A percentile compares a stretch with the other conserved stretches of the same genome.
Conservation (phyloP, 2,329 filamentous ascomycete species). For the Talaromyces sp. region DNA sequence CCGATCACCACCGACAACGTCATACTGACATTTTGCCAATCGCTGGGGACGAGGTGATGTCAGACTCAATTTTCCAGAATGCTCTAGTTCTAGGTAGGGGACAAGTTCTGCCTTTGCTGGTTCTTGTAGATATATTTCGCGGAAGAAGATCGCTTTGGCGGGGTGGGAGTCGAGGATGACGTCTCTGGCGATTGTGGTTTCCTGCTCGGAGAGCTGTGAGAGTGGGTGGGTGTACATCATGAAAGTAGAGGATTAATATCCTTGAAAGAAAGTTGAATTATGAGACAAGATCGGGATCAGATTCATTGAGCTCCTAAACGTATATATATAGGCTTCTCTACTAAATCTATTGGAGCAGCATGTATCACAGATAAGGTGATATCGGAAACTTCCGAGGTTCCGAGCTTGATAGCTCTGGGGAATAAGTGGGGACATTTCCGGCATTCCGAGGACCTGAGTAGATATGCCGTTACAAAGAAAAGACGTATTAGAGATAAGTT, state of each 20-base stretch:
- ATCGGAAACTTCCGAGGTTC: conserved; percentile 6
- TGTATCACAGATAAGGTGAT: background rate
- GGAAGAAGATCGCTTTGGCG: conserved; percentile 40
- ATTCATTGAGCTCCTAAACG: background rate
- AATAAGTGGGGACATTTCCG: background rate
- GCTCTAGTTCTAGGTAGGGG: conserved; percentile 49
- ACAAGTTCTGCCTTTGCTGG: conserved; percentile 50
- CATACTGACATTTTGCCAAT: conserved; percentile 55
- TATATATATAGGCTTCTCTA: background rate
- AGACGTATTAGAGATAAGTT: background rate
- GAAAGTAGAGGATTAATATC: background rate
- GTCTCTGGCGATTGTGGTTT: conserved; percentile 36
- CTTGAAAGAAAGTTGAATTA: background rate
- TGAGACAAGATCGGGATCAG: background rate
- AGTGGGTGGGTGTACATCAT: conserved; percentile 28
- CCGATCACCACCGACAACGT: conserved; percentile 52
- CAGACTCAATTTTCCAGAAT: conserved; percentile 40
- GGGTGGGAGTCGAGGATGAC: conserved; percentile 30
- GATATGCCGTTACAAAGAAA: background rate
- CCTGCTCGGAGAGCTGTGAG: conserved; percentile 32
- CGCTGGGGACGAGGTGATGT: conserved; percentile 47
- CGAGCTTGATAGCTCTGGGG: background rate
- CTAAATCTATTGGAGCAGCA: no score
- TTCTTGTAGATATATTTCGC: conserved; percentile 52
- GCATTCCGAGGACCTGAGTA: background rate